Evolutionary conservation across 352 stramenopile species (phyloP).

Genomic region (Phytophthora colocasiae): DNA sequence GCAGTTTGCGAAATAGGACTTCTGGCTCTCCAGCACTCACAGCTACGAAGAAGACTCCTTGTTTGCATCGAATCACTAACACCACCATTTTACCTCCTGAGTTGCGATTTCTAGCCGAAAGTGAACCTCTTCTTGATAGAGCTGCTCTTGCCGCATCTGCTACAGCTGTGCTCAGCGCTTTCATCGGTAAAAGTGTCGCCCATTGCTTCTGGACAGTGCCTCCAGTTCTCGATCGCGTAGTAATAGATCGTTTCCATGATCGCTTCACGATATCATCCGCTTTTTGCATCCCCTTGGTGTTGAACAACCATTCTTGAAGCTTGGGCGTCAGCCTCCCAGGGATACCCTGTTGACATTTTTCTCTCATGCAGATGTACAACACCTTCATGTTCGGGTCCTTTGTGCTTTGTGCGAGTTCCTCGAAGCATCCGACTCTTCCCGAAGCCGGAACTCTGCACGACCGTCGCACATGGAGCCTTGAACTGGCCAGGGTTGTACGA

Average conservation of each 20-base stretch:
- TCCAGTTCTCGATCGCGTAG: conserved; percentile 11
- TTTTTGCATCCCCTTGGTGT: too few relatives aligned
- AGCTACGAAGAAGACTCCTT: not conserved
- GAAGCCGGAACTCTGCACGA: not conserved
- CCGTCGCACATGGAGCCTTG: not conserved
- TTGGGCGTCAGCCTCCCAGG: not conserved
- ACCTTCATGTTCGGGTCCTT: not conserved
- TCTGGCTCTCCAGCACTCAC: too few relatives aligned
- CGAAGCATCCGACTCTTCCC: not conserved
- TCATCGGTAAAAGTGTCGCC: not conserved
- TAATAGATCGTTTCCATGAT: conserved; percentile 7
- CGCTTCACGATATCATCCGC: not conserved
- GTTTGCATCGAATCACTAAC: not conserved
- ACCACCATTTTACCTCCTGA: not conserved
- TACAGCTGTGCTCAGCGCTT: not conserved
- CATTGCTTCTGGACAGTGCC: not conserved
- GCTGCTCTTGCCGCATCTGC: not conserved
- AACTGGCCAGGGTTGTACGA: not conserved
- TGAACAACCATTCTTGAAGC: conserved; percentile 6
- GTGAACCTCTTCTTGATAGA: too few relatives aligned
- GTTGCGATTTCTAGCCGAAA: too few relatives aligned
- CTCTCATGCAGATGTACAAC: not conserved
- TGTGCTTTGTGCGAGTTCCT: not conserved
- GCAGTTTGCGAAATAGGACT: not conserved
- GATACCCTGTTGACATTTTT: conserved; percentile 8